A percentile compares a stretch with the other conserved stretches of the same genome.
These are phyloP conservation scores for Elsinoe necatrix DNA, from an alignment of 2,329 filamentous ascomycete species.

Conservation along the genomic window DNA sequence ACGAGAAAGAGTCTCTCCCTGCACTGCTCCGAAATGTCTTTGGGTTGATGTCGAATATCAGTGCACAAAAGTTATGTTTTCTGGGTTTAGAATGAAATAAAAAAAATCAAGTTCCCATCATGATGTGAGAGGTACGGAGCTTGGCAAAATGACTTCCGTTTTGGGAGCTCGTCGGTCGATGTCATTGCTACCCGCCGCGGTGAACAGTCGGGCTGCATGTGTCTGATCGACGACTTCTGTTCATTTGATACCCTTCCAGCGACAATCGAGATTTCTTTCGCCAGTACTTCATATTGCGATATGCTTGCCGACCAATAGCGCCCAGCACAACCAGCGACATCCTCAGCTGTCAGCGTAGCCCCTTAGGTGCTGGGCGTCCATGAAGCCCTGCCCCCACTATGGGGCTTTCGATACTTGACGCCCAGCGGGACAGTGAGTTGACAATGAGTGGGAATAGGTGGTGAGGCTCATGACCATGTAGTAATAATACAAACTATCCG, in stretches of 20 bases:
- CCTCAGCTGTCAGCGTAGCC: background rate
- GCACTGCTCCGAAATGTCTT: too few species aligned
- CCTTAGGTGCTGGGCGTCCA: background rate
- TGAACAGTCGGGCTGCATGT: background rate
- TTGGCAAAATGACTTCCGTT: constrained; percentile 11
- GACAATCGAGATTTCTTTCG: background rate
- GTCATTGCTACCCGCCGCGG: constrained; percentile 12
- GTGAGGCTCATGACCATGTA: constrained; percentile 27
- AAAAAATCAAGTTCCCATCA: constrained; percentile 2
- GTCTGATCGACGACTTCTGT: background rate
- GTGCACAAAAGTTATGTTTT: too few species aligned
- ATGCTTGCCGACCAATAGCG: background rate
- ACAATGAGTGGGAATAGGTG: background rate
- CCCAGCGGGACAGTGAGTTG: constrained; percentile 65
- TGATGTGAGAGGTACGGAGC: background rate
- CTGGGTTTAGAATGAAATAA: background rate
- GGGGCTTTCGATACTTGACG: constrained; percentile 75
- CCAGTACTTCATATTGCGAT: background rate
- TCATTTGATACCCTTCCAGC: background rate
- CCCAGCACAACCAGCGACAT: background rate
- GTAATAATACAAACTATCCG: constrained; percentile 68
- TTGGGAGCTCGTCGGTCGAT: constrained; percentile 6
- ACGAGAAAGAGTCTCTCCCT: background rate
- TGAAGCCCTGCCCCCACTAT: constrained; percentile 45
- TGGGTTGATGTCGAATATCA: too few species aligned